Conservation (phyloP, 2,329 filamentous ascomycete genomes). For the Talaromyces islandicus region DNA sequence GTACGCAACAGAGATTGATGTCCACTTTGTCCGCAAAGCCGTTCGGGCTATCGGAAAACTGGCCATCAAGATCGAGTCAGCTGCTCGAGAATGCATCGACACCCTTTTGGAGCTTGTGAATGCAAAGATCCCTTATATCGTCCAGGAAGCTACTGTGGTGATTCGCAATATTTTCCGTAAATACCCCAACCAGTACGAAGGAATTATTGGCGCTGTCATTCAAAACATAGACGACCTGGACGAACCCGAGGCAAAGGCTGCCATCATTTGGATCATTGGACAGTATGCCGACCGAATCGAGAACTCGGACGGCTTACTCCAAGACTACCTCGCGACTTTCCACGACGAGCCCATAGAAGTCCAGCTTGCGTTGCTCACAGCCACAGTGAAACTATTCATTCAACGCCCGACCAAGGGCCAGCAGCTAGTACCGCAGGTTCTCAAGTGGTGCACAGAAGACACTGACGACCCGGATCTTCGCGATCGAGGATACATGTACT, state of each 20-base stretch:
- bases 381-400: slow-evolving; percentile 96
- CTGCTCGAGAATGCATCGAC: slow-evolving; percentile 85
- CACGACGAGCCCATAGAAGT: slow-evolving; percentile 93
- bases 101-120: slow-evolving; percentile 86
- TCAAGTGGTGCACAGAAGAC: slow-evolving; percentile 98
- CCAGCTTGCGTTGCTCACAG: slow-evolving; percentile 86
- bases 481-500: slow-evolving; percentile 98
- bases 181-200: slow-evolving; percentile 98
- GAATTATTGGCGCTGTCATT: slow-evolving; percentile 91
- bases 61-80: slow-evolving; percentile 97
- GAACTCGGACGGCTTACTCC: slow-evolving; percentile 86
- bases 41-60: slow-evolving; percentile 96
- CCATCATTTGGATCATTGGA: slow-evolving; percentile 99
- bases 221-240: slow-evolving; percentile 95
- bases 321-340: slow-evolving; percentile 93
- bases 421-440: slow-evolving; percentile 83
- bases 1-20: slow-evolving; percentile 95
- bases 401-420: slow-evolving; percentile 93
- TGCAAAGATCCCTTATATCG: slow-evolving; percentile 98
- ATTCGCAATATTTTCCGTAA: slow-evolving; percentile 99
- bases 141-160: slow-evolving; percentile 96
- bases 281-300: slow-evolving; percentile 97
- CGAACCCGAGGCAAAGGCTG: slow-evolving; percentile 95
- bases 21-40: slow-evolving; percentile 96
- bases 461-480: slow-evolving; percentile 98